A percentile compares a stretch with the other conserved stretches of the same genome.
Conservation (phyloP, 352 stramenopile species). For the Aphanomyces astaci region DNA sequence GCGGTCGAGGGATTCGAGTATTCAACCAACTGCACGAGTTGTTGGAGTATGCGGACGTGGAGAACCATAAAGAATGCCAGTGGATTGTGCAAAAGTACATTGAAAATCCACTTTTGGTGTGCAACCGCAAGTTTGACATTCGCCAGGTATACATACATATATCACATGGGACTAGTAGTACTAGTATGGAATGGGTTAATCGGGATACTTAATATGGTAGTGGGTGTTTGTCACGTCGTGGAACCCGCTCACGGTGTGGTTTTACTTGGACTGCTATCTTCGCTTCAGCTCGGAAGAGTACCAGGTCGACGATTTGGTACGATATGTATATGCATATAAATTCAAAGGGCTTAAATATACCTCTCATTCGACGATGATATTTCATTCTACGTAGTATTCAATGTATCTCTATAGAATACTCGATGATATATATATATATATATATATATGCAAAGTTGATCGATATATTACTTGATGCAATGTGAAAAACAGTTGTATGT, state of each 20-base stretch:
- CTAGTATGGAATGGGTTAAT: too few species aligned
- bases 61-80: constrained; percentile 80
- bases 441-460: too few species aligned
- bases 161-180: too few species aligned
- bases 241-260: constrained; percentile 91
- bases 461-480: background rate
- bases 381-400: too few species aligned
- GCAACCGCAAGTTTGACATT: constrained; percentile 89
- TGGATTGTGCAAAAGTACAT: constrained; percentile 88
- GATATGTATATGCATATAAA: too few species aligned
- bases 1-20: constrained; percentile 79
- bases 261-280: constrained; percentile 88
- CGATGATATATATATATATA: too few species aligned
- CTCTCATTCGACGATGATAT: too few species aligned
- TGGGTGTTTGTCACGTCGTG: constrained; percentile 91
- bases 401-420: too few species aligned
- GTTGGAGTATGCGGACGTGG: constrained; percentile 76
- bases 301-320: constrained; percentile 53
- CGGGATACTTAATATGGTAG: too few species aligned
- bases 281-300: constrained; percentile 85
- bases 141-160: constrained; percentile 54
- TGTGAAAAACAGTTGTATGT: background rate
- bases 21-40: constrained; percentile 79
- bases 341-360: too few species aligned
- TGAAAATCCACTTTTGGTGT: constrained; percentile 78